Base-by-base conservation (phyloP, 2,329 filamentous ascomycete species). In the Neoscytalidium dimidiatum region DNA sequence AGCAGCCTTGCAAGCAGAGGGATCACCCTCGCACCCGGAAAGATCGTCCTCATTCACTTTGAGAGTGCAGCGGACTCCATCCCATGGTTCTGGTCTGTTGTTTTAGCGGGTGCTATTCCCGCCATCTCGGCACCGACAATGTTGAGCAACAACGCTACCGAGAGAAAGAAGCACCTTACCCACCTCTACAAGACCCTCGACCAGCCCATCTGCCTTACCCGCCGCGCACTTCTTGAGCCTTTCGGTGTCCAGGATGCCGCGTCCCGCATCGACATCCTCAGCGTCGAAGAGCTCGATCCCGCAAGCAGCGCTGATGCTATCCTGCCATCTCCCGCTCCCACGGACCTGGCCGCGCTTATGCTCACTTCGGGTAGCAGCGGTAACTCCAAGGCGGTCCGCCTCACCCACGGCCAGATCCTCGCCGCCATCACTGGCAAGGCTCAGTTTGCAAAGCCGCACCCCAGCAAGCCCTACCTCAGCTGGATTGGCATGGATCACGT, bases 401-500 rank as follows among this genome's bases (percentile, higher is more conserved):
- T 85, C 1, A 74, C 71, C 0, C 79, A 84, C 62, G 53, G 65
- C 0, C 82, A 85, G 68, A 68, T 85, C 0, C 49, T 83, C 0
- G 68, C 77, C 1, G 74, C 83, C 0, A 64, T 82, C 11, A 7
- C 61, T 1, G 81, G 80, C 21, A 85, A 85, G 68, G 62, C 67
- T 2, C 46, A 28, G n/a, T 46, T 65, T 1, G 35, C 61, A 33
- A 29, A n/a, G 17, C 43, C 29, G 14, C 67, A 53, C 43, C 56
- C 31, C 49, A 29, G 33, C 52, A 57, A 57, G n/a, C 38, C 52
- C 2, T 69, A 75, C 38, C 53, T 85, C 3, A 83, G 81, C 66
- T 85, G 83, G 83, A 79, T 84, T 14, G 78, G 78, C 0, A 72
- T 86, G 7, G 84, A 87, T 66, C 85, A 87, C 64, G 83, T 86